Evolutionary conservation across 208 protist species (phyloP).

Genomic region (Herpetomonas muscarum): DNA sequence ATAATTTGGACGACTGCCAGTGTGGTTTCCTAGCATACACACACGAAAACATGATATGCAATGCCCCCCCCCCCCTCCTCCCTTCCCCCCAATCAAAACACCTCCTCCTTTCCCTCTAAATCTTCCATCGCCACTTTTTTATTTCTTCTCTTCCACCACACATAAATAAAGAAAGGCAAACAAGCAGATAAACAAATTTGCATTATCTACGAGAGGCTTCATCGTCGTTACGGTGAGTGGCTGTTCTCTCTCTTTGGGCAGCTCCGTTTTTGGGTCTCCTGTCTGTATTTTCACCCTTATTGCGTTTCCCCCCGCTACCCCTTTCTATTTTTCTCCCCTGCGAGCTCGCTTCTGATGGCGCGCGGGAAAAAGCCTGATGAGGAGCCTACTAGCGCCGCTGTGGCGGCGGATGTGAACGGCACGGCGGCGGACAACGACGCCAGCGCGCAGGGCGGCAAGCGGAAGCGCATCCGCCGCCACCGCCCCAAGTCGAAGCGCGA

Average conservation of each 20-base stretch:
- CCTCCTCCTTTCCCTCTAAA: no score
- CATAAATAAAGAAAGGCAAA: background rate
- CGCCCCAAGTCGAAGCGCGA: constrained; percentile 37
- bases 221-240: background rate
- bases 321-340: no score
- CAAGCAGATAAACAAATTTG: background rate
- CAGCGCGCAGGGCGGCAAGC: constrained; percentile 11
- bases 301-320: no score
- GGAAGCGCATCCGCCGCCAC: constrained; percentile 60
- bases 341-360: no score
- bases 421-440: background rate
- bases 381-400: background rate
- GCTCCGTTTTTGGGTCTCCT: constrained; percentile 7
- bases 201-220: background rate
- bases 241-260: background rate
- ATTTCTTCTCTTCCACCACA: background rate
- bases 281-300: constrained; percentile 6
- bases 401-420: background rate
- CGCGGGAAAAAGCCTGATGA: constrained; percentile 2
- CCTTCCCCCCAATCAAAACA: no score
- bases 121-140: no score
- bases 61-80: no score
- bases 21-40: no score
- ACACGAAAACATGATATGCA: no score
- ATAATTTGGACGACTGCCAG: no score